Evolutionary conservation across 2,329 filamentous ascomycete species (phyloP), one percentile per base, ranked within the genome.

Genomic region (Diaporthe sp.): DNA sequence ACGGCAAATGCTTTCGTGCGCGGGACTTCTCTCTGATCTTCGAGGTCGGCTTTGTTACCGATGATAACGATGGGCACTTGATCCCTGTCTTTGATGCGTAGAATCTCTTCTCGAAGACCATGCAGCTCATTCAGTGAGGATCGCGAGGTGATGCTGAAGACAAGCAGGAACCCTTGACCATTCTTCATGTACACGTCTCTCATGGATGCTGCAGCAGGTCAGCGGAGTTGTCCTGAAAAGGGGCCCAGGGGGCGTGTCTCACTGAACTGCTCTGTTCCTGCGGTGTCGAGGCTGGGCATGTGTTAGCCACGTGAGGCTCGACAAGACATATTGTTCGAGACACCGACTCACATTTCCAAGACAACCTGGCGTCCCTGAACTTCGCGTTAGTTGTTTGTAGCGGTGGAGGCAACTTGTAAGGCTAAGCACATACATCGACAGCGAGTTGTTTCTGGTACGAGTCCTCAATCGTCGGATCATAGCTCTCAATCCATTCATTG

Each of bases 201-300:
- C 90, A 92, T 92, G 74, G 90, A 89, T 79, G 91, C 88, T 91
- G 77, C 31, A 74, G 42, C 49, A n/a, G 76, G 77, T 84, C 73
- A 84, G 81, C 73, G 53, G 65, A 67, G 17, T 31, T 1, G 37
- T 8, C 17, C 49, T 42, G 7, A 57, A 28, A 53, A 34, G 39
- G 67, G 39, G 15, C 5, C 19, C 51, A 15, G 46, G 75, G 74
- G 42, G 62, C n/a, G 62, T 72, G 34, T 88, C 93, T 85, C 89
- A 96, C 94, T 96, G 85, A 98, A 98, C 83, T 98, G 95, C 83
- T 98, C 95, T 78, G 95, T 98, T 75, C 95, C 95, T 79, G 95
- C 95, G 65, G 95, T 98, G 82, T 98, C 95, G 80, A 98, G 91
- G 82, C 93, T 94, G 81, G 75, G 69, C 39, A 25, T 25, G 39